A percentile compares a stretch with the other conserved stretches of the same genome.
These are phyloP conservation scores for Saccharomyces kudriavzevii DNA, from an alignment of 805 yeast genomes.

Conservation along the genomic window DNA sequence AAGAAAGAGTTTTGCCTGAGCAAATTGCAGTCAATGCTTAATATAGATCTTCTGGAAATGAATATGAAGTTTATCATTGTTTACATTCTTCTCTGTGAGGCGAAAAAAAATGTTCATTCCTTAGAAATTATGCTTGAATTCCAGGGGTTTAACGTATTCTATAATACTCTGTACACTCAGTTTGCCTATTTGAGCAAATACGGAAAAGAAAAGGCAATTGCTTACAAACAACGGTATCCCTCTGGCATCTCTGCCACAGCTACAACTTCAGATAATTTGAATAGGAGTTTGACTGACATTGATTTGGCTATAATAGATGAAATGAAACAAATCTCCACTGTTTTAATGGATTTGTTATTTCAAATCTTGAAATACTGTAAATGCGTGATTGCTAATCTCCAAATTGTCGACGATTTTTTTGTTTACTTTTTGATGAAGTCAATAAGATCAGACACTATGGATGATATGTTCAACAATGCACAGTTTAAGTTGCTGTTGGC, in stretches of 20 bases:
- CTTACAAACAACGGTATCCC: slow-evolving; percentile 1
- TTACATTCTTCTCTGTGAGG: slow-evolving; percentile 38
- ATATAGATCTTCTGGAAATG: slow-evolving; percentile 30
- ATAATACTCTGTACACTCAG: slow-evolving; percentile 34
- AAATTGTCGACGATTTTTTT: slow-evolving; percentile 36
- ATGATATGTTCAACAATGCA: slow-evolving; percentile 54
- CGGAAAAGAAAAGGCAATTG: slow-evolving; percentile 14
- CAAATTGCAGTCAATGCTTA: slow-evolving; percentile 40
- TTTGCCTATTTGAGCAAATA: slow-evolving; percentile 29
- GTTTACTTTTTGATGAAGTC: slow-evolving; percentile 41
- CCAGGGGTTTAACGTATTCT: slow-evolving; percentile 43
- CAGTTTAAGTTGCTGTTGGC: slow-evolving; percentile 65
- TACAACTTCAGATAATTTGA: slow-evolving; percentile 1
- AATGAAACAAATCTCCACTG: slow-evolving; percentile 34
- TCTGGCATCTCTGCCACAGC: background rate
- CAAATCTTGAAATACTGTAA: slow-evolving; percentile 47
- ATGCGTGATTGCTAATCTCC: slow-evolving; percentile 36
- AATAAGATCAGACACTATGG: slow-evolving; percentile 37
- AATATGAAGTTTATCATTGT: slow-evolving; percentile 36
- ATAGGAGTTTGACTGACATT: slow-evolving; percentile 19
- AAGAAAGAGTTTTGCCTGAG: slow-evolving; percentile 41
- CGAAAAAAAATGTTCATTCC: slow-evolving; percentile 35
- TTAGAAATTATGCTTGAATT: slow-evolving; percentile 42
- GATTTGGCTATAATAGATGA: slow-evolving; percentile 29
- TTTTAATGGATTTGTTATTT: slow-evolving; percentile 45